These are phyloP conservation scores for Prosopis cineraria DNA, from an alignment of 306 rosid species.

Conservation along the genomic window DNA sequence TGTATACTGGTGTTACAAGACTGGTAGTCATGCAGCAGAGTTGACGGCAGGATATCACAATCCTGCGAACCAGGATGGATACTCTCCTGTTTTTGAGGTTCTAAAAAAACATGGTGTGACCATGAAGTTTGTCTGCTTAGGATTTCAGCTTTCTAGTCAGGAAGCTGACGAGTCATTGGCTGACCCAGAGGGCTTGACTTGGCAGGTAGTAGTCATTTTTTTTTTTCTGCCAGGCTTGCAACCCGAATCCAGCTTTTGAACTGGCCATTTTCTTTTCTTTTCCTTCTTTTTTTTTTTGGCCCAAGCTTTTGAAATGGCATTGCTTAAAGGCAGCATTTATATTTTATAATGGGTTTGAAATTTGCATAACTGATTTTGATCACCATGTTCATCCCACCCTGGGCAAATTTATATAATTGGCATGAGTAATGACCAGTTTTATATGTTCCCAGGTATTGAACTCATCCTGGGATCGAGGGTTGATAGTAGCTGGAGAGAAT, in stretches of 20 bases:
- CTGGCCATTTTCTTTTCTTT: too few species aligned
- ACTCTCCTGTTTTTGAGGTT: slow-evolving; percentile 82
- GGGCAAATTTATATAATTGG: slow-evolving; percentile 13
- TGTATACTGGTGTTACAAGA: slow-evolving; percentile 92
- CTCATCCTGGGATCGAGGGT: slow-evolving; percentile 85
- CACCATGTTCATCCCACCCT: background rate
- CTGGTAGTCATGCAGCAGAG: slow-evolving; percentile 94
- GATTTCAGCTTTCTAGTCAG: slow-evolving; percentile 64
- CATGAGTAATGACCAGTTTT: slow-evolving; percentile 22
- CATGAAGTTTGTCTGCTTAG: slow-evolving; percentile 79
- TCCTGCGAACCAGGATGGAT: slow-evolving; percentile 93
- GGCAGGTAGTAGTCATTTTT: slow-evolving; percentile 69
- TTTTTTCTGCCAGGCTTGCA: slow-evolving; percentile 14
- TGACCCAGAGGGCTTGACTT: slow-evolving; percentile 89
- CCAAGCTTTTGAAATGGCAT: slow-evolving; percentile 19
- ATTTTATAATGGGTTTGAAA: slow-evolving; percentile 5
- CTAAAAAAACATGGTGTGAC: slow-evolving; percentile 72
- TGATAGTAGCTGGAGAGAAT: slow-evolving; percentile 83
- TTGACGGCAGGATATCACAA: slow-evolving; percentile 94
- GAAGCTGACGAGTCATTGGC: slow-evolving; percentile 72
- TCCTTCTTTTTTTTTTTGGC: too few species aligned
- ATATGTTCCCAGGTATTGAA: slow-evolving; percentile 62
- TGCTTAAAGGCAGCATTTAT: slow-evolving; percentile 12
- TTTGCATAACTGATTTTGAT: slow-evolving; percentile 26
- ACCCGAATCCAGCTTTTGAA: slow-evolving; percentile 27